phyloP scores from a whole-genome alignment of 2,329 filamentous ascomycete species.

The Phialophora expanda region DNA sequence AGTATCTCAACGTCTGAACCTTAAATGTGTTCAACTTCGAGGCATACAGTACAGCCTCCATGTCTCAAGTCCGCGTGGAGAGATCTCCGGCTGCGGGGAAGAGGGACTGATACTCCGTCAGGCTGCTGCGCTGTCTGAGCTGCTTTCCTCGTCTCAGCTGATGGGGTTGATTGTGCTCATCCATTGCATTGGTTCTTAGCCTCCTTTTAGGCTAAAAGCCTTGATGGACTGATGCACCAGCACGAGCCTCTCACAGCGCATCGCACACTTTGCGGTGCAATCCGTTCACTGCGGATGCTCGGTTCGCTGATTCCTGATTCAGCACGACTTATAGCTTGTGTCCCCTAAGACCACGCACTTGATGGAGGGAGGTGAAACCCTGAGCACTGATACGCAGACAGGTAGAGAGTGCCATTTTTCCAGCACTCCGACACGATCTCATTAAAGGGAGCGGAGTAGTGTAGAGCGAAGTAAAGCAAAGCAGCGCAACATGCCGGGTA shows the following conservation, averaged over 20 bases:
- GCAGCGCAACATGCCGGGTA: slow-evolving; percentile 12
- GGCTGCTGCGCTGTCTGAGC: not conserved
- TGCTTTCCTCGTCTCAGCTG: not conserved
- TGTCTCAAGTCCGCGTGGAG: slow-evolving; percentile 6
- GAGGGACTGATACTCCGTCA: not conserved
- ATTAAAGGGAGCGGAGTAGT: not conserved
- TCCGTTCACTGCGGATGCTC: not conserved
- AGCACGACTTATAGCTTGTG: not conserved
- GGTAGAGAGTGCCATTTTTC: not conserved
- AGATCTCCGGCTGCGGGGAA: slow-evolving; percentile 3
- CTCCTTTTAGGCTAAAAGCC: slow-evolving; percentile 6
- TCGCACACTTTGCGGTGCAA: not conserved
- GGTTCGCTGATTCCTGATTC: not conserved
- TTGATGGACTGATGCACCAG: not conserved
- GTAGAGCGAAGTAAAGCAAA: not conserved
- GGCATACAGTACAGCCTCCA: not conserved
- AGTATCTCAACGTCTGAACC: not conserved
- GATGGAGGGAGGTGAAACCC: not conserved
- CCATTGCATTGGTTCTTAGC: not conserved
- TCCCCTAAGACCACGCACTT: not conserved
- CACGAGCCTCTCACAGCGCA: not conserved
- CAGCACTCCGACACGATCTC: not conserved
- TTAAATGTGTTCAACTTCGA: not conserved
- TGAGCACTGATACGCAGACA: not conserved
- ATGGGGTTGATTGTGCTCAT: not conserved